Conservation (phyloP, 1,284 basidiomycete species). For the Vanrija humicola region DNA sequence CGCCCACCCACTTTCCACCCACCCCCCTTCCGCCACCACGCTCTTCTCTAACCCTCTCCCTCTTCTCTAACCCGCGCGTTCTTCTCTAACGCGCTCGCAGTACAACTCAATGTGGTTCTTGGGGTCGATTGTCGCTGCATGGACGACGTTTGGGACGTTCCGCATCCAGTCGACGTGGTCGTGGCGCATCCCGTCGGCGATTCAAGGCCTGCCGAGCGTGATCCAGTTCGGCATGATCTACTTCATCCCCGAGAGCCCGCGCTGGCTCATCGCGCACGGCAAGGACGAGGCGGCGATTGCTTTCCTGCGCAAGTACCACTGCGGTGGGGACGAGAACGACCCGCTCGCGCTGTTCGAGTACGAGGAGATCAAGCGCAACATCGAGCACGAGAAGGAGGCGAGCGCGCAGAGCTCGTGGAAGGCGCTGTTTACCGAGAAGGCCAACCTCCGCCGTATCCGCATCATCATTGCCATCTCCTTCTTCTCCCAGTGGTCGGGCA, state of each 20-base stretch:
- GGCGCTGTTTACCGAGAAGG: constrained; percentile 36
- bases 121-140: constrained; percentile 52
- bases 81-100: too few species aligned
- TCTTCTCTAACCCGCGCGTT: too few species aligned
- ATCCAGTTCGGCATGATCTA: background rate
- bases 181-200: constrained; percentile 58
- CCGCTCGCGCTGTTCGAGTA: constrained; percentile 27
- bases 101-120: constrained; percentile 70
- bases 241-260: constrained; percentile 42
- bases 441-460: constrained; percentile 24
- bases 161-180: constrained; percentile 12
- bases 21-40: too few species aligned
- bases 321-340: constrained; percentile 13
- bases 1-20: too few species aligned
- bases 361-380: constrained; percentile 41
- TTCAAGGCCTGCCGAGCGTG: constrained; percentile 55
- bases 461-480: constrained; percentile 36
- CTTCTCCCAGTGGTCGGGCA: constrained; percentile 42
- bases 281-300: constrained; percentile 32
- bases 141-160: constrained; percentile 22
- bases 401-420: constrained; percentile 47
- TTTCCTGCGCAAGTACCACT: constrained; percentile 35
- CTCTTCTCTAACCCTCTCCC: too few species aligned
- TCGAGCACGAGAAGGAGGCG: constrained; percentile 28
- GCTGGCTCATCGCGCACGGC: constrained; percentile 45